A percentile compares a stretch with the other conserved stretches of the same genome.
phyloP scores from a whole-genome alignment of 352 stramenopile species.

The Globisporangium orthogonon region DNA sequence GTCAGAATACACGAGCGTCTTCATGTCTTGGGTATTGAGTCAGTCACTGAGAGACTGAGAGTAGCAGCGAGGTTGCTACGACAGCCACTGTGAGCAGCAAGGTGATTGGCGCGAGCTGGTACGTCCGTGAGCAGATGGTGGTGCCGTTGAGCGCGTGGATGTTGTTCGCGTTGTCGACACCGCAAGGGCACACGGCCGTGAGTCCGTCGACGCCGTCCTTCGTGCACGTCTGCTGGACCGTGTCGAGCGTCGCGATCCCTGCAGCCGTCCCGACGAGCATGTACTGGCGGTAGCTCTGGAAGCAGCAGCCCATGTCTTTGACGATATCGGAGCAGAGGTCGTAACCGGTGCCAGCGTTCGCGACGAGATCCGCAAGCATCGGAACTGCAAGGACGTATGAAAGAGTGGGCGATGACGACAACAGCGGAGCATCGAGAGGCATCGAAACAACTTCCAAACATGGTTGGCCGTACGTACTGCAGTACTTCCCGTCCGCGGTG shows the following conservation, averaged over 20 bases:
- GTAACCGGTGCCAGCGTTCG: constrained; percentile 40
- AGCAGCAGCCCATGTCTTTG: constrained; percentile 68
- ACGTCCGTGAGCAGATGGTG: constrained; percentile 45
- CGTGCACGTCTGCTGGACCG: constrained; percentile 43
- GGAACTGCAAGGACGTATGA: constrained; percentile 26
- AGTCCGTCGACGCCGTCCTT: constrained; percentile 30
- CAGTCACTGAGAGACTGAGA: not conserved
- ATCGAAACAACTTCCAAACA: not conserved
- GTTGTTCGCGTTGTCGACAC: constrained; percentile 37
- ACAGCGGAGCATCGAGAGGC: not conserved
- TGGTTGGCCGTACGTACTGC: constrained; percentile 56
- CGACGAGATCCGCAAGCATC: constrained; percentile 42
- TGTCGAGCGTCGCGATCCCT: constrained; percentile 36
- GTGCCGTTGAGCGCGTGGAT: constrained; percentile 45
- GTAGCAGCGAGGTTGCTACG: not conserved
- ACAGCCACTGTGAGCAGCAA: not conserved
- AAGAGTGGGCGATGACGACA: not conserved
- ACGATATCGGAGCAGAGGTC: constrained; percentile 71
- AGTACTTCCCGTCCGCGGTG: constrained; percentile 50
- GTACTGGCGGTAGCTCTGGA: constrained; percentile 79
- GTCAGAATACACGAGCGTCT: not conserved
- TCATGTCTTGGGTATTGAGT: not conserved
- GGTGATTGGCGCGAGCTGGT: not conserved
- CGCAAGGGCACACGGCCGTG: constrained; percentile 44
- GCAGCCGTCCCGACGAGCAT: constrained; percentile 54